Evolutionary conservation across 495 filamentous ascomycete genomes (phyloP), one percentile per base, ranked within the genome.

Genomic region (Pseudoneurospora amorphoporcata): DNA sequence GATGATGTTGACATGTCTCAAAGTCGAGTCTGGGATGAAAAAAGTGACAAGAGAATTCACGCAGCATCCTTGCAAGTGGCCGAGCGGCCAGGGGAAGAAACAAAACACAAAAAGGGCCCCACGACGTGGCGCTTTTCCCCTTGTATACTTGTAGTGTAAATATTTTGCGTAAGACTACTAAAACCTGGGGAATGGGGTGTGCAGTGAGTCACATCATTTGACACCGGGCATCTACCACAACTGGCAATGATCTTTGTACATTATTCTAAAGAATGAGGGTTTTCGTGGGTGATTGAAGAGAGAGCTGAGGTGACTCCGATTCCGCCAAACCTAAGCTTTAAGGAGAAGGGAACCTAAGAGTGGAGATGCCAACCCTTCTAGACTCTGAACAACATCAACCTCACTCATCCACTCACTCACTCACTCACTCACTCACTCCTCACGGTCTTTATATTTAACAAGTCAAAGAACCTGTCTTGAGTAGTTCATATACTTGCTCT

Each of bases 171-270:
- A 74, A 77, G 47, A 58, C n/a, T 10, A 29, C 39, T 40, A 40
- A 58, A 76, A 77, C 42, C 75, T 72, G 75, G 76, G 75, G 75
- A 73, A 74, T 19, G 10, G 47, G 23, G 47, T 40, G 39, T 58
- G 42, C 12, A 42, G 47, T 74, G 73, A 74, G 71, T 76, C 73
- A 75, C 70, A 73, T 72, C 76, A 72, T 73, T 72, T 61, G 76
- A 74, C 71, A 73, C 72, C 69, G 71, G 71, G 58, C 39, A 69
- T 29, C 16, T 32, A 53, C 10, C 9, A 23, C 38, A 4, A 23
- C 38, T 58, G 37, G 38, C 39, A 39, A 23, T 23, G 68, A 38
- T 38, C 4, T 16, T 8, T 43, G 37, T 53, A 45, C 39, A 42
- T 17, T 71, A n/a, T n/a, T n/a, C n/a, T n/a, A 53, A 37, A 40